phyloP scores from a whole-genome alignment of 2,329 filamentous ascomycete genomes.

The Zymoseptoria passerinii region DNA sequence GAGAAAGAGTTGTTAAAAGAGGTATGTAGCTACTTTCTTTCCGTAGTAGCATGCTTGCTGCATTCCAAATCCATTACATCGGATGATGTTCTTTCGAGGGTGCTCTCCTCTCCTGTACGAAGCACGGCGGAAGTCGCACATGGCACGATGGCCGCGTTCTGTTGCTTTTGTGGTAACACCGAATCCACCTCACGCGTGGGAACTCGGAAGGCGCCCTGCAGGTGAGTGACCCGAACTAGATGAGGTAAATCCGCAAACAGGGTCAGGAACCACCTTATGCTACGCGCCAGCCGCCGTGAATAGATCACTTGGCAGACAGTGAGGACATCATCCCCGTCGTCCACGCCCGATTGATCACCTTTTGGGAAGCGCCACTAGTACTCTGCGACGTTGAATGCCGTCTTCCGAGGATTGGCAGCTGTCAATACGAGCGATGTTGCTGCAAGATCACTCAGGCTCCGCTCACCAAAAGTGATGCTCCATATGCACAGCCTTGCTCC shows the following conservation, averaged over 20 bases:
- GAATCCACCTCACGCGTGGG: neutral
- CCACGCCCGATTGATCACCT: neutral
- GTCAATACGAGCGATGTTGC: neutral
- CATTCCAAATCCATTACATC: too few species aligned
- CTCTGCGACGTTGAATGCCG: neutral
- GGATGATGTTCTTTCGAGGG: too few species aligned
- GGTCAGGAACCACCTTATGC: neutral
- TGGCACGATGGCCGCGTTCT: neutral
- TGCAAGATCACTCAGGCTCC: neutral
- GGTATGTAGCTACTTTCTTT: too few species aligned
- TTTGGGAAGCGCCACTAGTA: neutral
- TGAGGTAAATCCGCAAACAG: neutral
- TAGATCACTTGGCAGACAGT: too few species aligned
- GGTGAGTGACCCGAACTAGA: neutral
- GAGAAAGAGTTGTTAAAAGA: too few species aligned
- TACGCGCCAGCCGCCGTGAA: neutral
- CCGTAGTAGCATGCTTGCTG: too few species aligned
- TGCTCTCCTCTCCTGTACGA: neutral
- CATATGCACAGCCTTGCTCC: neutral
- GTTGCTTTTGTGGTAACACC: neutral
- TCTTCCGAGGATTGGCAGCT: neutral
- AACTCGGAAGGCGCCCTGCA: neutral
- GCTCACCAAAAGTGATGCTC: neutral
- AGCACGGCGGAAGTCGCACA: neutral
- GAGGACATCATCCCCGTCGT: neutral